These are phyloP conservation scores for Fusarium camptoceras DNA, from an alignment of 2,329 filamentous ascomycete genomes.

Conservation along the genomic window DNA sequence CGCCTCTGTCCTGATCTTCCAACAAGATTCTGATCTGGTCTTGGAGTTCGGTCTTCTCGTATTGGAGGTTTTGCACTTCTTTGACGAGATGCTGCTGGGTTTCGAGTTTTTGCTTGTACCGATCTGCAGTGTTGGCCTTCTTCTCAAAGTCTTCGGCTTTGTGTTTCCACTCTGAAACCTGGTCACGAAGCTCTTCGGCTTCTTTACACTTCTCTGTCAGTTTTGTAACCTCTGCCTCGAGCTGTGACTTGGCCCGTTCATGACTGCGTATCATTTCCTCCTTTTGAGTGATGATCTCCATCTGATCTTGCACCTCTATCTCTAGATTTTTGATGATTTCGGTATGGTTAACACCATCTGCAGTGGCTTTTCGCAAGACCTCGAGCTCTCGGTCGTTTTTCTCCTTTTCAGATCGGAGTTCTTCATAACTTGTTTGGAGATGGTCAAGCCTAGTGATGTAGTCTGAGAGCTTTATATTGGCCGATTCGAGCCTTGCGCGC, in stretches of 20 bases:
- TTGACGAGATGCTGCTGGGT: constrained; percentile 65
- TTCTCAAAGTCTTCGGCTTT: constrained; percentile 69
- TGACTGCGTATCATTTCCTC: constrained; percentile 66
- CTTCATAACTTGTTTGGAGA: constrained; percentile 72
- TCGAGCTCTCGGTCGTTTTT: constrained; percentile 66
- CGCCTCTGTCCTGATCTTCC: constrained; percentile 51
- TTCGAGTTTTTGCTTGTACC: constrained; percentile 72
- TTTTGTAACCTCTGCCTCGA: constrained; percentile 66
- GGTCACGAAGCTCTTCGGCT: constrained; percentile 66
- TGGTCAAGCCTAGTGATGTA: constrained; percentile 70
- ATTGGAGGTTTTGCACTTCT: constrained; percentile 66
- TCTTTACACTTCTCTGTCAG: constrained; percentile 61
- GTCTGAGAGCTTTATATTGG: constrained; percentile 69
- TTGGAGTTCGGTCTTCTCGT: constrained; percentile 65
- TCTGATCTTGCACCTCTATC: constrained; percentile 71
- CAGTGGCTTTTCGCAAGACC: constrained; percentile 61
- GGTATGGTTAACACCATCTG: constrained; percentile 64
- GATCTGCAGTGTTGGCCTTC: constrained; percentile 72
- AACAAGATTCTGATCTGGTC: constrained; percentile 58
- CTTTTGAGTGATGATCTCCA: constrained; percentile 73
- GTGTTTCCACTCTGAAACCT: constrained; percentile 69
- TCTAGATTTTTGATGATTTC: constrained; percentile 66
- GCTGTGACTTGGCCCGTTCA: constrained; percentile 59
- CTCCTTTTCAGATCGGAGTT: constrained; percentile 72
- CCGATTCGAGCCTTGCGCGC: constrained; percentile 62